Conservation (phyloP, 1,139 yeast species). For the Zygosaccharomyces sapae region DNA sequence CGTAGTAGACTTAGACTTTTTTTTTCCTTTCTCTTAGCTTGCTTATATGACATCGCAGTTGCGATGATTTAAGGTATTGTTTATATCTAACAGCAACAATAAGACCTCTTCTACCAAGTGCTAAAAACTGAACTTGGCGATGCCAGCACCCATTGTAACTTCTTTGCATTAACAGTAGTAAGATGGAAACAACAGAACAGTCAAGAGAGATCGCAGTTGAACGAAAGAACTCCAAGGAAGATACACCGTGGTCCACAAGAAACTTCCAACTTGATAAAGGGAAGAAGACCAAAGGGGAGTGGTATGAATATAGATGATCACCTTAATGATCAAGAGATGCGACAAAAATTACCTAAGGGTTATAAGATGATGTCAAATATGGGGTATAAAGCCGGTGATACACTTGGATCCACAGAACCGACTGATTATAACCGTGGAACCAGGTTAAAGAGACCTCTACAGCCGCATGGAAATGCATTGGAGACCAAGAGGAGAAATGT, state of each 20-base stretch:
- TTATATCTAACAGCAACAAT: not conserved
- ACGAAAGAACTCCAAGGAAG: conserved; percentile 4
- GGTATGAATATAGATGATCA: no score
- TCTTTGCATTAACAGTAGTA: conserved; percentile 9
- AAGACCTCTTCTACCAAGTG: not conserved
- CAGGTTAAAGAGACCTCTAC: conserved; percentile 20
- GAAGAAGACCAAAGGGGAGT: not conserved
- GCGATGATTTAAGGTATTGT: not conserved
- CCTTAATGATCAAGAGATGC: not conserved
- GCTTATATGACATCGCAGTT: not conserved
- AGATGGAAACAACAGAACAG: conserved; percentile 9
- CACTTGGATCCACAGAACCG: conserved; percentile 38
- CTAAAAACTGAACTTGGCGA: not conserved
- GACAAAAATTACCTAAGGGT: conserved; percentile 39
- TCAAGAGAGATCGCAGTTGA: conserved; percentile 4
- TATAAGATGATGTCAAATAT: conserved; percentile 51
- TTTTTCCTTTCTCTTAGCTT: no score
- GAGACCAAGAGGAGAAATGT: conserved; percentile 11
- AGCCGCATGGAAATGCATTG: conserved; percentile 25
- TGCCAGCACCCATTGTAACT: conserved; percentile 13
- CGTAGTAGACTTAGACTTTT: no score
- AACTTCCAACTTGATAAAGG: not conserved
- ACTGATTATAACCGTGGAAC: conserved; percentile 20
- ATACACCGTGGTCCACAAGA: not conserved
- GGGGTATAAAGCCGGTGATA: conserved; percentile 50